Evolutionary conservation across 805 yeast species (phyloP).

Genomic region (Lipomyces oligophaga): DNA sequence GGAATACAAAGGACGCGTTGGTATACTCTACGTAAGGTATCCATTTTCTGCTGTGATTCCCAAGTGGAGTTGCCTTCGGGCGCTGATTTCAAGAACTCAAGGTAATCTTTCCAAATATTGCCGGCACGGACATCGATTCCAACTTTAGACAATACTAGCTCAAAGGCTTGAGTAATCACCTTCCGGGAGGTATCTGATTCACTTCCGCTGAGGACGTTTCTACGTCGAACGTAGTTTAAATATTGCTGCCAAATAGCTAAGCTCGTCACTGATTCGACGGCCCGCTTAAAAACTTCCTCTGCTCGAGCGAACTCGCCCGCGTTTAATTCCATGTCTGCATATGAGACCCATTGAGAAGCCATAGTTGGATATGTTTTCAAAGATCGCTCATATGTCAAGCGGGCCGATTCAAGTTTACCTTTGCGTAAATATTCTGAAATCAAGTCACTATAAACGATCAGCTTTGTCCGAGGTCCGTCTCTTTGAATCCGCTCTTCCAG

Average conservation of each 20-base stretch:
- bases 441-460: slow-evolving; percentile 12
- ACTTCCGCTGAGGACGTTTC: slow-evolving; percentile 56
- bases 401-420: slow-evolving; percentile 58
- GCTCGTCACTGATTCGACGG: slow-evolving; percentile 15
- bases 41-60: slow-evolving; percentile 81
- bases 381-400: slow-evolving; percentile 56
- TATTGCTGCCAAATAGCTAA: slow-evolving; percentile 58
- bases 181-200: slow-evolving; percentile 80
- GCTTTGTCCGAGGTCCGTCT: slow-evolving; percentile 8
- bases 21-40: slow-evolving; percentile 68
- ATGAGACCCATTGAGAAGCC: slow-evolving; percentile 63
- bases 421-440: slow-evolving; percentile 44
- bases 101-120: slow-evolving; percentile 73
- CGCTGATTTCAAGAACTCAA: slow-evolving; percentile 74
- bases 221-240: slow-evolving; percentile 69
- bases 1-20: slow-evolving; percentile 74
- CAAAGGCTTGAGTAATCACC: slow-evolving; percentile 74
- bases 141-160: slow-evolving; percentile 70
- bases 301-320: slow-evolving; percentile 64
- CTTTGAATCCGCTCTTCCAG: slow-evolving; percentile 44
- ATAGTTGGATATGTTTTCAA: slow-evolving; percentile 52
- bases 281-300: slow-evolving; percentile 58
- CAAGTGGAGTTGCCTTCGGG: slow-evolving; percentile 54
- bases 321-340: slow-evolving; percentile 59
- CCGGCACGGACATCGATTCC: slow-evolving; percentile 75